These are phyloP conservation scores for Neurospora sp. DNA, from an alignment of 495 filamentous ascomycete species.

Conservation along the genomic window DNA sequence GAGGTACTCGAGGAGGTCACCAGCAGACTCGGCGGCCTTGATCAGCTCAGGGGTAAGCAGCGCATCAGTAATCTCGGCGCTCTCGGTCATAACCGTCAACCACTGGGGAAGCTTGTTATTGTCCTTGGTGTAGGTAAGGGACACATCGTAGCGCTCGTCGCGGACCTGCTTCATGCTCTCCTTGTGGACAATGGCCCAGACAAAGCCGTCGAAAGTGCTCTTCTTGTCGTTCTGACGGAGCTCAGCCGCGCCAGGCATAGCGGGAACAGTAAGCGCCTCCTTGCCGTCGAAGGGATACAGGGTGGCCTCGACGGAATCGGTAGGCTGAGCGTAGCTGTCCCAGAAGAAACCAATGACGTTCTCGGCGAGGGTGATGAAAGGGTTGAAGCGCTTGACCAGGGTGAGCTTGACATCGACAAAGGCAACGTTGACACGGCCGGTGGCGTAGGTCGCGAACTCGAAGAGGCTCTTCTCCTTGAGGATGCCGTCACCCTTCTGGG, in stretches of 20 bases:
- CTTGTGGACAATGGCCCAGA: conserved; percentile 95
- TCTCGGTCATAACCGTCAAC: conserved; percentile 94
- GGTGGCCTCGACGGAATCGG: conserved; percentile 62
- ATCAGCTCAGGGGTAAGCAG: conserved; percentile 77
- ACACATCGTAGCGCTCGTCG: conserved; percentile 89
- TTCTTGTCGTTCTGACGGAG: conserved; percentile 48
- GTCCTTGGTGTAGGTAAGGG: conserved; percentile 85
- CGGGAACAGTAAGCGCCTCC: conserved; percentile 62
- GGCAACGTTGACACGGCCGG: conserved; percentile 84
- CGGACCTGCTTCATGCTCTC: conserved; percentile 80
- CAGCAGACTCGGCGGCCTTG: conserved; percentile 68
- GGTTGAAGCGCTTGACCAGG: conserved; percentile 84
- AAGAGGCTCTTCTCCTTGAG: conserved; percentile 75
- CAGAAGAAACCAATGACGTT: conserved; percentile 61
- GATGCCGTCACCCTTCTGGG: conserved; percentile 41
- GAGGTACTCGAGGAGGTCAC: conserved; percentile 74
- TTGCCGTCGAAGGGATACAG: conserved; percentile 85
- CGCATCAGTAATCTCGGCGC: conserved; percentile 83
- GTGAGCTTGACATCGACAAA: conserved; percentile 78
- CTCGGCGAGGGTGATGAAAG: conserved; percentile 61
- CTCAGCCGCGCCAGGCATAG: conserved; percentile 44
- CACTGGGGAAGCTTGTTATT: conserved; percentile 81
- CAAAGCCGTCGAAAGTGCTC: conserved; percentile 79
- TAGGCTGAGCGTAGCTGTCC: conserved; percentile 53
- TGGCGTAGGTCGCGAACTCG: conserved; percentile 84